Conservation (phyloP, 805 yeast species). For the Barnettozyma salicaria region DNA sequence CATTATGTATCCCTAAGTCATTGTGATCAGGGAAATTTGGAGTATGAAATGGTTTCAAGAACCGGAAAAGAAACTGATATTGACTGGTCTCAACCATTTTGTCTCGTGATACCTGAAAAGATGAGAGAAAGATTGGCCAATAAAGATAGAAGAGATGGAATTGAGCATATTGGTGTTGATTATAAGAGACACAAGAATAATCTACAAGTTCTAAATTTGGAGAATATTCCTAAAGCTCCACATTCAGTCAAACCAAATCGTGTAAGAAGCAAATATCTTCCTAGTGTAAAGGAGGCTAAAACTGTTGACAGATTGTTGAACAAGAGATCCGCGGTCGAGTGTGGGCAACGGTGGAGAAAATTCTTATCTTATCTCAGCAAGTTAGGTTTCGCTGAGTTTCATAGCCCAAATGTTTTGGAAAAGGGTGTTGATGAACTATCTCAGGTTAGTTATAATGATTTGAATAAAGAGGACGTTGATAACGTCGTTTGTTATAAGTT, state of each 20-base stretch:
- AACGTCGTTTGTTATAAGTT: constrained; percentile 46
- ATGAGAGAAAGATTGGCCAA: constrained; percentile 7
- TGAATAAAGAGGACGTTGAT: constrained; percentile 14
- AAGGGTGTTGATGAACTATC: constrained; percentile 15
- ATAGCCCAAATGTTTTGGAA: constrained; percentile 6
- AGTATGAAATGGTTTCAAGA: constrained; percentile 35
- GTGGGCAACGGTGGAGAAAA: constrained; percentile 6
- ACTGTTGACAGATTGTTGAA: too few relatives aligned
- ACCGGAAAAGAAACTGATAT: constrained; percentile 34
- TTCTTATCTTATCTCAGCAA: constrained; percentile 2
- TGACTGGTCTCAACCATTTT: constrained; percentile 44
- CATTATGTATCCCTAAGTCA: constrained; percentile 43
- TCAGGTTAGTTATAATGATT: constrained; percentile 10
- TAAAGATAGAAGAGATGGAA: constrained; percentile 1
- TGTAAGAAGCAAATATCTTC: too few relatives aligned
- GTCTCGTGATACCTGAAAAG: constrained; percentile 33
- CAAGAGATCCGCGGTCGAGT: too few relatives aligned
- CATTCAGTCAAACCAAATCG: constrained; percentile 1
- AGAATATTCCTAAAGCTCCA: constrained; percentile 2
- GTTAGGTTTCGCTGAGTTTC: constrained; percentile 18
- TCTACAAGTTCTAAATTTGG: not conserved
- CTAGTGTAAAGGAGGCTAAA: too few relatives aligned
- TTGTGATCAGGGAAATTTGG: constrained; percentile 45
- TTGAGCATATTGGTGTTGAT: not conserved
- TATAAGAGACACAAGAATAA: not conserved